Percentiles rank a stretch among this genome's conserved stretches.
Evolutionary conservation across 169 alveolate species (phyloP).

Genomic region (Plasmodium vivax): DNA sequence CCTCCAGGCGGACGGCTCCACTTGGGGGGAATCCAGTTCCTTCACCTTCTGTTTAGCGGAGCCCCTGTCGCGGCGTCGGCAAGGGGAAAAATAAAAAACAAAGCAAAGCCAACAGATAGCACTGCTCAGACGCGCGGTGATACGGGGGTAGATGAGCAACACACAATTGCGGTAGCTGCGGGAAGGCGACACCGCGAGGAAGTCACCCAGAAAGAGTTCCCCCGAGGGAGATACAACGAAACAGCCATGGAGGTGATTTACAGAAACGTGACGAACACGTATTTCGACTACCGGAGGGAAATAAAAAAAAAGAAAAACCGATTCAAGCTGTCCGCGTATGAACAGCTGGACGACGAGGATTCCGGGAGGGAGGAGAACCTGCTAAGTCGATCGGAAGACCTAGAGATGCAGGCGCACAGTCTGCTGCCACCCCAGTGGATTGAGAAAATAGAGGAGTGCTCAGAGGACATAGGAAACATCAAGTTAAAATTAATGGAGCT

Average conservation of each 20-base stretch:
- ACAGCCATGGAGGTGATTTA: constrained; percentile 30
- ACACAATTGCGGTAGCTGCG: not conserved
- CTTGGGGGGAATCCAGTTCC: not conserved
- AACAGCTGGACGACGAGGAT: constrained; percentile 59
- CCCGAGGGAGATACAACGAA: not conserved
- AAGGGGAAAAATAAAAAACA: not conserved
- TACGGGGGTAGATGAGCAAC: not conserved
- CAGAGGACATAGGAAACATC: constrained; percentile 75
- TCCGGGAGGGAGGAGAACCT: constrained; percentile 45
- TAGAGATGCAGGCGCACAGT: constrained; percentile 76
- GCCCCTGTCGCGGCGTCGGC: not conserved
- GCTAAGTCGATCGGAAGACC: not conserved
- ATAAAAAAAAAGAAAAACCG: constrained; percentile 50
- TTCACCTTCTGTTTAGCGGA: not conserved
- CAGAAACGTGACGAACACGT: constrained; percentile 65
- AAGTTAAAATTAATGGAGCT: constrained; percentile 71
- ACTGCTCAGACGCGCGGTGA: not conserved
- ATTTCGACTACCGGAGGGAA: constrained; percentile 62
- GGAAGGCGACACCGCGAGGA: not conserved
- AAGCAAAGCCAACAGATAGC: too few species aligned
- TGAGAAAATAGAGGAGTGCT: constrained; percentile 76
- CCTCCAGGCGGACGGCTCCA: not conserved
- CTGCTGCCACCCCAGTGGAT: constrained; percentile 80
- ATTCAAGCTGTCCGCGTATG: constrained; percentile 69
- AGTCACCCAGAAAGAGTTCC: not conserved